phyloP scores from a whole-genome alignment of 208 protist species.

The Trichomonas tenax region DNA sequence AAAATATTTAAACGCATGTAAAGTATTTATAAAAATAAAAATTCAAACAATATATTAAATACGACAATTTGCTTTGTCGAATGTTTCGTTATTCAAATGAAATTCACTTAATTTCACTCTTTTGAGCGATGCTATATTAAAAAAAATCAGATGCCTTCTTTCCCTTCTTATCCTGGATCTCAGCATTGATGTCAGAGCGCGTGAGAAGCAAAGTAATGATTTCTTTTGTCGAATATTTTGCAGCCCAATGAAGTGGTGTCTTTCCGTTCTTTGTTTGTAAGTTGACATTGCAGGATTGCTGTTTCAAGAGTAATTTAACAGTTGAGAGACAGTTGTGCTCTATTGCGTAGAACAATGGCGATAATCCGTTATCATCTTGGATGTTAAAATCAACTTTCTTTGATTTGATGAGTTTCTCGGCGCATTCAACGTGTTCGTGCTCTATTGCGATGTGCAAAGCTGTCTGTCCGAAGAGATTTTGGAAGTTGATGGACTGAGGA shows the following conservation, averaged over 20 bases:
- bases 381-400: neutral
- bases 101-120: too few species aligned
- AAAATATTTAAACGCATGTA: too few species aligned
- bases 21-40: too few species aligned
- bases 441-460: neutral
- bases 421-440: neutral
- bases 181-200: neutral
- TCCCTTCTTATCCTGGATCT: neutral
- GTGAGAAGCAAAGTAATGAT: neutral
- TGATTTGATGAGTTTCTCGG: neutral
- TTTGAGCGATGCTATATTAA: too few species aligned
- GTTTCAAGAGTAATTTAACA: neutral
- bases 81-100: too few species aligned
- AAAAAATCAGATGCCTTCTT: neutral
- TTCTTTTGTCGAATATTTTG: neutral
- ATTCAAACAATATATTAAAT: too few species aligned
- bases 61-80: too few species aligned
- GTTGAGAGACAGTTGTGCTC: neutral
- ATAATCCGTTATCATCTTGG: neutral
- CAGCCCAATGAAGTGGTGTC: neutral
- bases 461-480: neutral
- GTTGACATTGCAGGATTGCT: neutral
- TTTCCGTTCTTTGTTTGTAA: neutral
- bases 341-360: neutral
- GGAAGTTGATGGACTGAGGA: neutral